These are phyloP conservation scores for Sextonia rubra DNA, from an alignment of 164 flowering plant genomes.

Conservation along the genomic window DNA sequence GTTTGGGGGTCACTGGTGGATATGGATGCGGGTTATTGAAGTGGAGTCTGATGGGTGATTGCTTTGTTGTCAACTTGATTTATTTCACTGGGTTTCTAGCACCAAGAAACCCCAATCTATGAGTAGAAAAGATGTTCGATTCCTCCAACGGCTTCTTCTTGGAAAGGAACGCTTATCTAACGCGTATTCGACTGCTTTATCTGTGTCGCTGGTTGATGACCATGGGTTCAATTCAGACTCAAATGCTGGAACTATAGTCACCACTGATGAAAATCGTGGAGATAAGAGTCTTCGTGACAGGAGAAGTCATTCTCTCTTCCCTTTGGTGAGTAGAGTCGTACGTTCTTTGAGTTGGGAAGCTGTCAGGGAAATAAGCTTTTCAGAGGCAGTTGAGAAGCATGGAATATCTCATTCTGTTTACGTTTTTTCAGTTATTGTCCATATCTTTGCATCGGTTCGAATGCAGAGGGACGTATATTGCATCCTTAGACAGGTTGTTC, in stretches of 20 bases:
- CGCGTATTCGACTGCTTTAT: constrained; percentile 11
- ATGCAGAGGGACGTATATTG: constrained; percentile 33
- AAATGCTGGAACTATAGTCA: not conserved
- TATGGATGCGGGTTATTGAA: not conserved
- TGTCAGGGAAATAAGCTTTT: constrained; percentile 29
- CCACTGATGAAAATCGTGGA: not conserved
- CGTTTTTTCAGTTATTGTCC: constrained; percentile 32
- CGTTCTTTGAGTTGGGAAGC: constrained; percentile 44
- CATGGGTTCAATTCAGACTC: constrained; percentile 7
- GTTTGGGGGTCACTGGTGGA: no score
- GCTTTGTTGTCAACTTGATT: not conserved
- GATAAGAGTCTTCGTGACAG: not conserved
- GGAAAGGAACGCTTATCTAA: constrained; percentile 5
- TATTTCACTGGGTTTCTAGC: constrained; percentile 1
- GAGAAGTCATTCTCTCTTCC: constrained; percentile 17
- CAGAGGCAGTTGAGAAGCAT: constrained; percentile 22
- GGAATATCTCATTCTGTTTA: constrained; percentile 38
- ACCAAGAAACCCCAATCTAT: constrained; percentile 7
- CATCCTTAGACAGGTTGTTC: constrained; percentile 43
- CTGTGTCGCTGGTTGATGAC: constrained; percentile 12
- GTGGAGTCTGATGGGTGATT: constrained; percentile 11
- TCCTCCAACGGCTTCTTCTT: constrained; percentile 4
- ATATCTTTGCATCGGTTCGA: constrained; percentile 41
- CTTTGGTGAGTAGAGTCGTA: constrained; percentile 30
- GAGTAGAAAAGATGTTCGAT: constrained; percentile 12